Base-by-base conservation (phyloP, 2,329 filamentous ascomycete species). In the Curvularia hawaiiensis region DNA sequence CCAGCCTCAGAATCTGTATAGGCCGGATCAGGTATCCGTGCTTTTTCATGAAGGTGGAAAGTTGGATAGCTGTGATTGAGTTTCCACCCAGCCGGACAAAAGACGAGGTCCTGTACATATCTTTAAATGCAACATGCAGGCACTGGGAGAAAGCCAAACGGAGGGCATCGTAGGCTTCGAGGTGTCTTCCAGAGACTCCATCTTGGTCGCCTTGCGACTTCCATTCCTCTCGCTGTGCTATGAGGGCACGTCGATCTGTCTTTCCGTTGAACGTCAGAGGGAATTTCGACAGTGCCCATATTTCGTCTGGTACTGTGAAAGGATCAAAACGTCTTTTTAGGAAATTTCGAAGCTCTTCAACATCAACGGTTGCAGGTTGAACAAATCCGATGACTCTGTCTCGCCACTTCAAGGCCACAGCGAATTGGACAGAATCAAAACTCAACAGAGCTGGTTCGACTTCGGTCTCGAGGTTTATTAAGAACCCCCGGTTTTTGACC, bases 401-500 rank as follows among this genome's bases (percentile, higher is more conserved):
- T 26, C 46, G 53, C 30, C 53, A 52, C 58, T 61, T 63, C 26
- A 67, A 53, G 18, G 70, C 65, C 16, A 57, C 47, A 35, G 68
- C 67, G 9, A 56, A 31, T 10, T 57, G 28, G 30, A 71, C 62
- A 11, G 47, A 35, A n/a, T 40, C 22, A 22, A 58, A 62, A 7
- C 44, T 38, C 22, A 64, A 50, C 18, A 77, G 31, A 12, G 62
- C 63, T 10, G 72, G 61, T 28, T 66, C 62, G 18, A 77, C 74
- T 9, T 77, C 69, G 0, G 56, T 51, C 20, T 77, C 73, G 2
- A 77, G 57, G 49, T 76, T 77, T 38, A 77, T 64, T n/a, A 77
- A 53, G 52, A 75, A 77, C 0, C 74, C 74, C 0, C 74, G 61
- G 43, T 62, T 59, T 46, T 70, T 69, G 26, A 69, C 65, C 22